Evolutionary conservation across 768 basidiomycete species (phyloP), one percentile per base, ranked within the genome.

Genomic region (Royoungia palumana): DNA sequence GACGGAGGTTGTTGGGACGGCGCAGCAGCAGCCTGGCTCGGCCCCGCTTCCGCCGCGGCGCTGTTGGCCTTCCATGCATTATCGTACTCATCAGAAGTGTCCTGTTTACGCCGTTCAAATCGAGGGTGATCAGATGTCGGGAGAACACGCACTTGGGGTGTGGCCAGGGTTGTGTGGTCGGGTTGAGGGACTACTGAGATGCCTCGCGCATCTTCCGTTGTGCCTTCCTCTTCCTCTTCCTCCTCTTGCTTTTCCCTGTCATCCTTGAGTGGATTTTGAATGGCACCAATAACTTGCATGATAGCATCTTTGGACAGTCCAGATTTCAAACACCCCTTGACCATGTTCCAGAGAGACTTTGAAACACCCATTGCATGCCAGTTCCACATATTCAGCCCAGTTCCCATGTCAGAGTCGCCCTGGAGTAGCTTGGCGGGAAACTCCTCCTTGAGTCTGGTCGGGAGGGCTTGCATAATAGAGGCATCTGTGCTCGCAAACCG

Each of bases 321-420:
- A 2, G 74, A 70, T 25, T 73, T 72, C 59, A 90, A 60, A 34
- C 73, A 76, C 0, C 80, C 82, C 37, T 76, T 71, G 5, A 86
- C 85, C 67, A 89, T 74, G 60, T 87, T 85, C 87, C 87, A 89
- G 41, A 90, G 66, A 19, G 79, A 72, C 46, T 74, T 72, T 6
- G 83, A 85, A 16, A 89, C 85, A 4, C 88, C 88, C 61, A 84
- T 72, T 1, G 82, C 80, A 48, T 80, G 80, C 87, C 87, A 90
- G 60, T 80, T 85, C 87, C 87, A 90, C 10, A 85, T 75, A 47
- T 79, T 75, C 2, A 75, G 52, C 1, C 78, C 81, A 35, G 72
- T 75, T 0, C 83, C 85, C 14, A 79, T 72, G 54, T 87, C 80
- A 0, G 74, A 67, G 46, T 79, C 79, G 10, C 76, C 75, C 40